Evolutionary conservation across 768 basidiomycete genomes (phyloP).

Genomic region (Terana coerulea): DNA sequence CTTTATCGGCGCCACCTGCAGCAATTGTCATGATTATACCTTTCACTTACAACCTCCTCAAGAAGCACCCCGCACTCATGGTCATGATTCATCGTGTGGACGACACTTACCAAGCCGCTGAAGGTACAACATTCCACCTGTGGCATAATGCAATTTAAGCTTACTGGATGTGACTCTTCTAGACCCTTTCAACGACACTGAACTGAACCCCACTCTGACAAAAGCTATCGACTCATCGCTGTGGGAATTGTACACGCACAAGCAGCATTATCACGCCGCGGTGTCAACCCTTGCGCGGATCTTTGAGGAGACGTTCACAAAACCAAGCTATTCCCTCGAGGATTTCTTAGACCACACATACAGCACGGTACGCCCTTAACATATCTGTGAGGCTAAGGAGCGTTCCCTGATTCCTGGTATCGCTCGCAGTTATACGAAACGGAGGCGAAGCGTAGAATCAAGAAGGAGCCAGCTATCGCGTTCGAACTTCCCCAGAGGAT

Average conservation of each 20-base stretch:
- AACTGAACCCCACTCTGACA: constrained; percentile 72
- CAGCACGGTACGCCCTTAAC: constrained; percentile 53
- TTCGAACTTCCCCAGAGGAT: background rate
- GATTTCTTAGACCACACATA: constrained; percentile 97
- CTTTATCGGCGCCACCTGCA: constrained; percentile 82
- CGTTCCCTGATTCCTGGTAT: background rate
- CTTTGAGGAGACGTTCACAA: constrained; percentile 91
- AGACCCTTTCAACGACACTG: constrained; percentile 70
- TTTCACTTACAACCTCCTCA: constrained; percentile 92
- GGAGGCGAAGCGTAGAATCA: constrained; percentile 74
- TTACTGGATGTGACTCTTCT: background rate
- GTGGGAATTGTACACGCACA: constrained; percentile 86
- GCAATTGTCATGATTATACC: constrained; percentile 90
- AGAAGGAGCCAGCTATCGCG: constrained; percentile 63
- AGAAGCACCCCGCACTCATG: constrained; percentile 90
- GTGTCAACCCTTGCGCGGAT: constrained; percentile 88
- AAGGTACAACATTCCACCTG: constrained; percentile 27
- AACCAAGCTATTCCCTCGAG: constrained; percentile 84
- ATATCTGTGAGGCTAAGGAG: background rate
- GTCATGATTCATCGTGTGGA: constrained; percentile 78
- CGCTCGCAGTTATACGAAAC: constrained; percentile 94
- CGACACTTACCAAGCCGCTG: constrained; percentile 24
- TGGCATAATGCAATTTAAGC: background rate
- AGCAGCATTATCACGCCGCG: constrained; percentile 77
- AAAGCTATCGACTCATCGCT: constrained; percentile 82